phyloP scores from a whole-genome alignment of 768 basidiomycete species.

The Glaciozyma antarctica region DNA sequence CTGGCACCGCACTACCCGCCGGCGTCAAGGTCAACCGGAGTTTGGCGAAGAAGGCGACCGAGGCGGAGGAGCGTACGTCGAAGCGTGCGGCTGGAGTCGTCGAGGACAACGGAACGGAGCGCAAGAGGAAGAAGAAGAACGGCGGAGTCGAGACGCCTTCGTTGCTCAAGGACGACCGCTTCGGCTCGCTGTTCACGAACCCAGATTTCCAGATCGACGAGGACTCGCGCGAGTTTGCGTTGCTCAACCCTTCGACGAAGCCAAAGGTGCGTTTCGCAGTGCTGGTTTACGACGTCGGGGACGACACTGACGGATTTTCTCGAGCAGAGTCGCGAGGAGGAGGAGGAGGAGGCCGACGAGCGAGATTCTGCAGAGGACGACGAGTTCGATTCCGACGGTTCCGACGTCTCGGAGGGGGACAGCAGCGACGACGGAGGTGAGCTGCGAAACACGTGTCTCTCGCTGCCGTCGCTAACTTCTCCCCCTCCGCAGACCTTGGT shows the following conservation, averaged over 20 bases:
- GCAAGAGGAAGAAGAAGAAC: constrained; percentile 50
- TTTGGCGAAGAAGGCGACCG: constrained; percentile 72
- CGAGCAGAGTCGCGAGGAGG: constrained; percentile 51
- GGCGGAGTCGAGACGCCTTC: constrained; percentile 39
- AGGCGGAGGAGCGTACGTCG: constrained; percentile 34
- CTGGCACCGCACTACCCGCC: constrained; percentile 19
- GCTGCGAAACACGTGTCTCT: constrained; percentile 35
- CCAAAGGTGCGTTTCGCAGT: constrained; percentile 1
- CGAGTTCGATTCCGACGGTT: constrained; percentile 41
- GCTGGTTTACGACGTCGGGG: neutral
- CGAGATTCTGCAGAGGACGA: constrained; percentile 27
- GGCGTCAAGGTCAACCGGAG: constrained; percentile 68
- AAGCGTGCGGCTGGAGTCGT: constrained; percentile 27
- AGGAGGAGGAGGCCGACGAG: constrained; percentile 61
- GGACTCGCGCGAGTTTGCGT: constrained; percentile 71
- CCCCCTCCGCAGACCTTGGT: constrained; percentile 30
- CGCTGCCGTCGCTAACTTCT: neutral
- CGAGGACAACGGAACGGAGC: constrained; percentile 34
- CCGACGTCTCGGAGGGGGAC: constrained; percentile 7
- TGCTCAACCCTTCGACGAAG: constrained; percentile 75
- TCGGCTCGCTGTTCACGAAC: constrained; percentile 80
- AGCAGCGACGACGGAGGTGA: constrained; percentile 44
- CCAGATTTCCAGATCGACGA: constrained; percentile 89
- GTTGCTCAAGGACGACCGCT: constrained; percentile 75
- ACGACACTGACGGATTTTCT: neutral